These are phyloP conservation scores for Odontarrhena argentea DNA, from an alignment of 345 rosid genomes.

Conservation along the genomic window DNA sequence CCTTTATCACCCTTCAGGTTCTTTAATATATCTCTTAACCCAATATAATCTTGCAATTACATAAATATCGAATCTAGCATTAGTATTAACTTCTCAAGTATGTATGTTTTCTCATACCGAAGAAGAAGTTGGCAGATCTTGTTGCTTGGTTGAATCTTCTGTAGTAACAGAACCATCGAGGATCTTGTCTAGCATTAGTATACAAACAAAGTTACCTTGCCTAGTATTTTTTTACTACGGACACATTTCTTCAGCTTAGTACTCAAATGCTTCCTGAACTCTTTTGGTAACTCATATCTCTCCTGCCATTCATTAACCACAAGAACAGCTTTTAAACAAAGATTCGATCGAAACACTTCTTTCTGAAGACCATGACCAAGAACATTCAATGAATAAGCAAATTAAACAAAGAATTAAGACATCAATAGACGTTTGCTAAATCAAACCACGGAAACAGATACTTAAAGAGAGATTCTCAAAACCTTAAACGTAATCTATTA, in stretches of 20 bases:
- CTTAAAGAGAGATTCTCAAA: too few relatives aligned
- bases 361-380: background rate
- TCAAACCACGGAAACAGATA: too few relatives aligned
- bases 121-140: constrained; percentile 20
- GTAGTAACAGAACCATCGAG: constrained; percentile 10
- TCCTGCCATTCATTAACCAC: constrained; percentile 51
- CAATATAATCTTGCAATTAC: too few relatives aligned
- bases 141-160: constrained; percentile 42
- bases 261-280: constrained; percentile 55
- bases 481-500: too few relatives aligned
- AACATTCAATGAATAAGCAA: too few relatives aligned
- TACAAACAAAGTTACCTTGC: too few relatives aligned
- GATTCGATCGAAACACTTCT: background rate
- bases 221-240: background rate
- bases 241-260: too few relatives aligned
- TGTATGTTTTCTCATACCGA: background rate
- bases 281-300: constrained; percentile 46
- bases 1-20: too few relatives aligned
- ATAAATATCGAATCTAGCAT: background rate
- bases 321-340: background rate
- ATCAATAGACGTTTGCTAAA: too few relatives aligned
- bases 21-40: too few relatives aligned
- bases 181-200: constrained; percentile 41
- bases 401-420: too few relatives aligned
- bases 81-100: background rate